These are phyloP conservation scores for Elongisporangium senticosum DNA, from an alignment of 352 stramenopile genomes.

Conservation along the genomic window DNA sequence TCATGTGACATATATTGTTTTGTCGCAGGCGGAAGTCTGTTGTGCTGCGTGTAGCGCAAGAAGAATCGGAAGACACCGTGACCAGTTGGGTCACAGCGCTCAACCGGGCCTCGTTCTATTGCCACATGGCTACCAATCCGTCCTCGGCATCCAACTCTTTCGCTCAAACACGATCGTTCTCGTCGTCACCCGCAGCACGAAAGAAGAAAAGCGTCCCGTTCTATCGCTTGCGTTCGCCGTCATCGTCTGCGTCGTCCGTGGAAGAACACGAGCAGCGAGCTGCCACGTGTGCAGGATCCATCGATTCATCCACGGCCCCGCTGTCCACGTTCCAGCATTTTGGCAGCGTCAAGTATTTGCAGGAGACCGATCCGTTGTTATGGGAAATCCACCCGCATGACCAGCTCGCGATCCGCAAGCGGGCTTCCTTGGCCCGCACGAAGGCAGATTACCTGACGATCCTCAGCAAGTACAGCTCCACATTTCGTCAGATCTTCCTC, in stretches of 20 bases:
- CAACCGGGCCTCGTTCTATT: slow-evolving; percentile 70
- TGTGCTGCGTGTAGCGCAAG: slow-evolving; percentile 42
- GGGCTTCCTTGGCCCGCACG: slow-evolving; percentile 42
- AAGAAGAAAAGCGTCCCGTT: slow-evolving; percentile 39
- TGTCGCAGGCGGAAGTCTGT: slow-evolving; percentile 45
- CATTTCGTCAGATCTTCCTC: slow-evolving; percentile 68
- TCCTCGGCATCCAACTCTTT: slow-evolving; percentile 36
- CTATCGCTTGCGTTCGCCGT: slow-evolving; percentile 53
- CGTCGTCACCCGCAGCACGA: slow-evolving; percentile 27
- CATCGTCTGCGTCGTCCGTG: slow-evolving; percentile 30
- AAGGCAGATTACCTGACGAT: slow-evolving; percentile 61
- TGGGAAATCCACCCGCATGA: slow-evolving; percentile 82
- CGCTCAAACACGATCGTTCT: slow-evolving; percentile 11
- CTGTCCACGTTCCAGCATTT: slow-evolving; percentile 46
- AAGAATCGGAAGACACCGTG: slow-evolving; percentile 49
- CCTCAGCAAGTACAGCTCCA: slow-evolving; percentile 51
- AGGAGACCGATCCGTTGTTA: slow-evolving; percentile 74
- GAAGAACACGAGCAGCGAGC: slow-evolving; percentile 25
- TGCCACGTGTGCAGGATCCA: neutral
- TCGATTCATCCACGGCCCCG: neutral
- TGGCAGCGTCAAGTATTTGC: slow-evolving; percentile 71
- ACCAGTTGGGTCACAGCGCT: slow-evolving; percentile 55
- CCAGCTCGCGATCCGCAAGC: slow-evolving; percentile 68
- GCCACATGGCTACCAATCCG: slow-evolving; percentile 34
- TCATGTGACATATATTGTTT: slow-evolving; percentile 3